A percentile compares a stretch with the other conserved stretches of the same genome.
Conservation (phyloP, 768 basidiomycete genomes). For the Pleurotus pulmonarius region DNA sequence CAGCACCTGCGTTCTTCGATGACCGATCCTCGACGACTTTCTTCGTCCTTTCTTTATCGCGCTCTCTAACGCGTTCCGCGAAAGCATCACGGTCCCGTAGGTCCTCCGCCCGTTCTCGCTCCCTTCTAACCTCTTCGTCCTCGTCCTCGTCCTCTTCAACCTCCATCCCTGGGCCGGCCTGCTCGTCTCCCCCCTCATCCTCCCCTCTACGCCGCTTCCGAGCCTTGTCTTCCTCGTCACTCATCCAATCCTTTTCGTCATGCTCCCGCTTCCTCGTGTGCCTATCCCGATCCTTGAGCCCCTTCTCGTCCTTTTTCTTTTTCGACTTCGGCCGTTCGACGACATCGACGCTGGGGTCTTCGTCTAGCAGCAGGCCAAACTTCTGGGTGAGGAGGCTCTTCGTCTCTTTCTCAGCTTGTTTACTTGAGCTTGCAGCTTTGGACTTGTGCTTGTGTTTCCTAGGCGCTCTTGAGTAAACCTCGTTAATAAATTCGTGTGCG, state of each 20-base stretch:
- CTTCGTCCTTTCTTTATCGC: slow-evolving; percentile 84
- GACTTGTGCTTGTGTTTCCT: slow-evolving; percentile 73
- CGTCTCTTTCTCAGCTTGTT: slow-evolving; percentile 73
- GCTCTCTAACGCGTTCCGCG: slow-evolving; percentile 78
- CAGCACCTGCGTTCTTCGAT: slow-evolving; percentile 66
- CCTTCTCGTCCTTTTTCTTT: slow-evolving; percentile 44
- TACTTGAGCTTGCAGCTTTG: slow-evolving; percentile 42
- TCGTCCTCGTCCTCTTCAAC: slow-evolving; percentile 67
- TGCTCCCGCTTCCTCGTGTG: slow-evolving; percentile 78
- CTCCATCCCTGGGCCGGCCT: slow-evolving; percentile 32
- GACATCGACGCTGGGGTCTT: slow-evolving; percentile 49
- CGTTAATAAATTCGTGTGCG: slow-evolving; percentile 73
- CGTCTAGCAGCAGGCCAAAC: slow-evolving; percentile 83
- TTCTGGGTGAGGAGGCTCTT: slow-evolving; percentile 66
- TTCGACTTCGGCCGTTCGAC: slow-evolving; percentile 13
- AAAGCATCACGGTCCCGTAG: slow-evolving; percentile 89
- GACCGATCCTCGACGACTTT: slow-evolving; percentile 91
- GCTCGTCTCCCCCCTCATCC: slow-evolving; percentile 26
- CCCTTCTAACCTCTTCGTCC: slow-evolving; percentile 67
- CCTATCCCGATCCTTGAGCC: slow-evolving; percentile 50
- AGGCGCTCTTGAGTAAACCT: slow-evolving; percentile 76
- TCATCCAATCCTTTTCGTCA: slow-evolving; percentile 84
- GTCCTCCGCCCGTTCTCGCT: slow-evolving; percentile 76
- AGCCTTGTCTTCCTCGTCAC: slow-evolving; percentile 79
- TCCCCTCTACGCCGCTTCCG: slow-evolving; percentile 61